These are phyloP conservation scores for Ustilago crameri DNA, from an alignment of 1,284 basidiomycete genomes.

Conservation along the genomic window DNA sequence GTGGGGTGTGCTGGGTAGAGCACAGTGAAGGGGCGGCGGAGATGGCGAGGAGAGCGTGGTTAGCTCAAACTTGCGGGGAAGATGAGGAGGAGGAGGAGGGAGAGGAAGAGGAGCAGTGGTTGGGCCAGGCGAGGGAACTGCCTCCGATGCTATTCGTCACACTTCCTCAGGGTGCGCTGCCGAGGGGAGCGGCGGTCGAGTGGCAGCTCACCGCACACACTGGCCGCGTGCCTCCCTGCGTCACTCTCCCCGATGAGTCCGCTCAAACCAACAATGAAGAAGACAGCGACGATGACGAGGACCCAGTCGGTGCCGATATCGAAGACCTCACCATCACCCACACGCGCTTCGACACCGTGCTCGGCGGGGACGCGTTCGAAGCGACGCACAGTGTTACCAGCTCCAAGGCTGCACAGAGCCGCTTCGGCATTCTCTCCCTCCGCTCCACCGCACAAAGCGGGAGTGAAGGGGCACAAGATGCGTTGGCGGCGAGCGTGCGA, in stretches of 20 bases:
- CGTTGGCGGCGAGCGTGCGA: slow-evolving; percentile 1
- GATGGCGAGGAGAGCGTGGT: slow-evolving; percentile 18
- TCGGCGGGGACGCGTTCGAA: neutral
- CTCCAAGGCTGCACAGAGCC: slow-evolving; percentile 9
- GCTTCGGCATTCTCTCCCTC: slow-evolving; percentile 31
- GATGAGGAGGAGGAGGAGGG: slow-evolving; percentile 6
- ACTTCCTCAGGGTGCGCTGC: slow-evolving; percentile 40
- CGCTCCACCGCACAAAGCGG: neutral
- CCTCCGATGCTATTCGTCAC: slow-evolving; percentile 53
- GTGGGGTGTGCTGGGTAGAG: slow-evolving; percentile 66
- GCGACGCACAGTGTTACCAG: slow-evolving; percentile 20
- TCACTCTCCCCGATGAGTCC: neutral
- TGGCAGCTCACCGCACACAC: slow-evolving; percentile 65
- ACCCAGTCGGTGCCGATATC: slow-evolving; percentile 14
- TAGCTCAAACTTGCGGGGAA: neutral
- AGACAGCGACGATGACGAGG: slow-evolving; percentile 47
- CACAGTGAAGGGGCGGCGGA: slow-evolving; percentile 6
- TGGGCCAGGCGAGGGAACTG: slow-evolving; percentile 20
- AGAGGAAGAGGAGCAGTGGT: slow-evolving; percentile 18
- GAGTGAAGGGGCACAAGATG: neutral
- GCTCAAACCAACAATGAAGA: neutral
- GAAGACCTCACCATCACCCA: slow-evolving; percentile 12
- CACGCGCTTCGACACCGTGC: neutral
- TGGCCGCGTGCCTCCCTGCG: slow-evolving; percentile 32
- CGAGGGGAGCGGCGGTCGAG: slow-evolving; percentile 54